phyloP scores from a whole-genome alignment of 1,139 yeast genomes.

The Candida frijolesensis region DNA sequence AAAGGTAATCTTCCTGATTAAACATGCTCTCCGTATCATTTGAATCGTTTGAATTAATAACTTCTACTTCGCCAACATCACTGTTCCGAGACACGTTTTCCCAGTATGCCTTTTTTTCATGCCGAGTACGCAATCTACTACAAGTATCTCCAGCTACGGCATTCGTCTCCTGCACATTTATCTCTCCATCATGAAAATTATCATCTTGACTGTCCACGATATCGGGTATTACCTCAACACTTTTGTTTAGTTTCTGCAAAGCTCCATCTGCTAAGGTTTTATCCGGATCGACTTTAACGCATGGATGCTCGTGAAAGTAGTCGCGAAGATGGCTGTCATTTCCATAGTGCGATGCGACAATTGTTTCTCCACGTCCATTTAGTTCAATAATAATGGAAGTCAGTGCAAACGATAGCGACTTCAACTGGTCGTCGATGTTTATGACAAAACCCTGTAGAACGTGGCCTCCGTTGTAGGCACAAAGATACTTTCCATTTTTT shows the following conservation, averaged over 20 bases:
- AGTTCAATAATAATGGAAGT: slow-evolving; percentile 13
- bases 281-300: slow-evolving; percentile 11
- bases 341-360: slow-evolving; percentile 15
- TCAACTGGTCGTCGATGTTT: slow-evolving; percentile 13
- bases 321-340: slow-evolving; percentile 14
- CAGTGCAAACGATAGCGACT: slow-evolving; percentile 12
- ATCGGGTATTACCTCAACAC: neutral
- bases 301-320: slow-evolving; percentile 13
- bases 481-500: slow-evolving; percentile 13
- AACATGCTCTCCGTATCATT: slow-evolving; percentile 7
- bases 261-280: slow-evolving; percentile 9
- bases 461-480: slow-evolving; percentile 8
- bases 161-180: neutral
- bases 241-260: neutral
- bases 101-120: slow-evolving; percentile 1
- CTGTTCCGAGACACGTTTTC: neutral
- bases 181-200: neutral
- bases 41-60: neutral
- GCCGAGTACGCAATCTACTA: slow-evolving; percentile 1
- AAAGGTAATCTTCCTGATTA: slow-evolving; percentile 13
- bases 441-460: slow-evolving; percentile 12
- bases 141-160: neutral
- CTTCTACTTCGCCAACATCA: neutral
- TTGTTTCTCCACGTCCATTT: slow-evolving; percentile 7
- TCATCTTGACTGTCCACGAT: neutral